Conservation (phyloP, 129 eudicot species). For the sunflower (Helianthus annuus) region HanXRQr2.0-SUNRISE NC_035448.2:191767421-191767920, state of each 20-base stretch:
- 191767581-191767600: conserved; percentile 26
- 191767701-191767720: conserved; percentile 5
- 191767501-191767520: conserved; percentile 6
- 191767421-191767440: neutral
- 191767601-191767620: conserved; percentile 5
- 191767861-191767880: neutral
- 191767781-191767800: no score
- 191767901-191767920: neutral
- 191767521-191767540: conserved; percentile 2
- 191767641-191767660: conserved; percentile 2
- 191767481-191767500: neutral
- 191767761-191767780: no score
- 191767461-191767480: neutral
- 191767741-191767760: neutral
- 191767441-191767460: neutral
- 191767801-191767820: neutral
- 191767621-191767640: neutral
- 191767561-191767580: conserved; percentile 15
- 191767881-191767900: neutral
- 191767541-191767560: neutral
- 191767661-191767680: neutral
- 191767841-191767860: neutral
- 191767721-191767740: neutral
- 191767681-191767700: neutral
- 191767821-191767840: neutral